phyloP scores from a whole-genome alignment of 2,329 filamentous ascomycete species.

The Fusarium aywerte region DNA sequence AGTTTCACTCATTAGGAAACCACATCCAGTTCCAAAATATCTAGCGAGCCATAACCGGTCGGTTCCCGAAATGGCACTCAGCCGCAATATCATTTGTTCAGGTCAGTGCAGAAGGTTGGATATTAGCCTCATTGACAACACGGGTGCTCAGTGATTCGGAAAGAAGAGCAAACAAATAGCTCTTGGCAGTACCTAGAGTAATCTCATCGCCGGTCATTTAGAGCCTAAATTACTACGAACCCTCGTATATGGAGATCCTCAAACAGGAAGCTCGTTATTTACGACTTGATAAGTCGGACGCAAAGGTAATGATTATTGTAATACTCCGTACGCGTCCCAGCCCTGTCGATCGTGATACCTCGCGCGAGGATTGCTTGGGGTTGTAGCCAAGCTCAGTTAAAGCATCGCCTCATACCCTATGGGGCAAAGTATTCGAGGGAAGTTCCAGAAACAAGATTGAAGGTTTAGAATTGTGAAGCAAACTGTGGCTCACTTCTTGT shows the following conservation, averaged over 20 bases:
- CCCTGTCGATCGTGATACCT: conserved; percentile 13
- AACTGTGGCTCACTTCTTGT: conserved; percentile 18
- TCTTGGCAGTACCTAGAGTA: conserved; percentile 11
- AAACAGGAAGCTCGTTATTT: conserved; percentile 21
- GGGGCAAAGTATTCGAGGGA: not conserved
- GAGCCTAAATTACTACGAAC: not conserved
- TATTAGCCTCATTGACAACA: conserved; percentile 4
- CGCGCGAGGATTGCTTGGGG: conserved; percentile 1
- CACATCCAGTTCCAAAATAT: not conserved
- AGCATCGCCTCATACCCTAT: not conserved
- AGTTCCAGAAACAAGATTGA: too few relatives aligned
- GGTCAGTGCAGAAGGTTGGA: not conserved
- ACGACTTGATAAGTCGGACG: conserved; percentile 21
- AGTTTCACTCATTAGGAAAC: not conserved
- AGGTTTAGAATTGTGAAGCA: too few relatives aligned
- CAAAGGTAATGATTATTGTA: conserved; percentile 1
- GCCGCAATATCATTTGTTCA: conserved; percentile 2
- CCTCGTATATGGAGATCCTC: conserved; percentile 6
- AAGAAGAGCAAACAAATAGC: not conserved
- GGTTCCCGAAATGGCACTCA: conserved; percentile 12
- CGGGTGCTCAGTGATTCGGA: not conserved
- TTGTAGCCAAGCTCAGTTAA: not conserved
- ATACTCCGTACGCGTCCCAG: conserved; percentile 1
- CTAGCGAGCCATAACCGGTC: not conserved
- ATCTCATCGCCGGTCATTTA: conserved; percentile 6